These are phyloP conservation scores for Podospora didyma DNA, from an alignment of 495 filamentous ascomycete species.

Conservation along the genomic window DNA sequence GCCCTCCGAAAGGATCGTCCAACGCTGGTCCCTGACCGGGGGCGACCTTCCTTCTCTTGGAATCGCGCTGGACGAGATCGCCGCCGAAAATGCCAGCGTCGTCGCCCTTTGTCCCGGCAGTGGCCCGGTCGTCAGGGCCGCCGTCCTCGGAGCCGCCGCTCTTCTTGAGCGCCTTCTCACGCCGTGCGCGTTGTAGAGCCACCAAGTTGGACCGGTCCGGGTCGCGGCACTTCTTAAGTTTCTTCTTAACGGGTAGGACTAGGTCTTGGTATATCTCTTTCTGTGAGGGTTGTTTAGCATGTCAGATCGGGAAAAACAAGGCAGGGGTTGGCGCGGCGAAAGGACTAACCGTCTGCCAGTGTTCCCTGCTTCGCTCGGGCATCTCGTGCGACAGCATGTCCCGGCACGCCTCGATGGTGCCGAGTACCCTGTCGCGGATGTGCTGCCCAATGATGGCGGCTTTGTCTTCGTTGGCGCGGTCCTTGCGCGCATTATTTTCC, in stretches of 20 bases:
- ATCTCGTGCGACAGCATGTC: conserved; percentile 47
- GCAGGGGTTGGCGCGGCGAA: background rate
- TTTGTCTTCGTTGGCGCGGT: conserved; percentile 18
- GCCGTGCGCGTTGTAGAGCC: conserved; percentile 47
- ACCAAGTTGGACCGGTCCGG: conserved; percentile 62
- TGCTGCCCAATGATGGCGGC: conserved; percentile 26
- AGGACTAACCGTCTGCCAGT: conserved; percentile 39
- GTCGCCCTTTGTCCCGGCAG: conserved; percentile 33
- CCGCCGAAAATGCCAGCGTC: conserved; percentile 43
- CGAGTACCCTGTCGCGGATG: conserved; percentile 42
- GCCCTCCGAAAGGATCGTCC: conserved; percentile 56
- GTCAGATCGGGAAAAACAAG: background rate
- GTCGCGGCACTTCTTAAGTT: conserved; percentile 75
- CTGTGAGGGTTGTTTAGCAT: conserved; percentile 16
- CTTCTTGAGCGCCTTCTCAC: conserved; percentile 40
- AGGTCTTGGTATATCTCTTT: conserved; percentile 33
- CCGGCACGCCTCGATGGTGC: conserved; percentile 46
- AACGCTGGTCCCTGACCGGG: conserved; percentile 39
- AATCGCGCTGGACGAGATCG: conserved; percentile 25
- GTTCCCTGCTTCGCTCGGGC: conserved; percentile 34
- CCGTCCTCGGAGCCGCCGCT: conserved; percentile 32
- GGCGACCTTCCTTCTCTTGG: conserved; percentile 58
- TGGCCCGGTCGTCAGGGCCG: conserved; percentile 11
- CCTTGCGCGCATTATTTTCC: background rate
- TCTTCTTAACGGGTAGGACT: conserved; percentile 59